These are phyloP conservation scores for Adansonia digitata DNA, from an alignment of 345 rosid genomes.

Conservation along the genomic window DNA sequence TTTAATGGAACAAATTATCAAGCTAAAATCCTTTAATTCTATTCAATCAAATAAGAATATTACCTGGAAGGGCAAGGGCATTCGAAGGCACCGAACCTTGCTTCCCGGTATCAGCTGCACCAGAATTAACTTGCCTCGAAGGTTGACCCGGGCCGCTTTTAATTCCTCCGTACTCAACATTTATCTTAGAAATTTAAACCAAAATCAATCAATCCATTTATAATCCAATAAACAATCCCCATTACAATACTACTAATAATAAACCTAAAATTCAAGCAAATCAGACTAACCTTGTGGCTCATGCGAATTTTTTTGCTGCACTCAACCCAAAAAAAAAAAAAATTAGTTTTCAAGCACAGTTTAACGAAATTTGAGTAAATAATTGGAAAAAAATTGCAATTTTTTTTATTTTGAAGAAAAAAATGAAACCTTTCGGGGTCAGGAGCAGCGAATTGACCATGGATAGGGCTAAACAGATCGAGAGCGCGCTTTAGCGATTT, in stretches of 20 bases:
- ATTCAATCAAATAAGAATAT: not conserved
- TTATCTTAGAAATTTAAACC: constrained; percentile 6
- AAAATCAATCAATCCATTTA: not conserved
- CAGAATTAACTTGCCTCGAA: constrained; percentile 31
- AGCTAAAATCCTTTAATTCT: not conserved
- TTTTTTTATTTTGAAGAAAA: not conserved
- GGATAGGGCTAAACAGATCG: constrained; percentile 79
- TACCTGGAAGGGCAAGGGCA: constrained; percentile 78
- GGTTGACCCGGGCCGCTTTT: constrained; percentile 34
- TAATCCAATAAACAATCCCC: not conserved
- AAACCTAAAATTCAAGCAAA: not conserved
- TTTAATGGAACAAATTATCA: not conserved
- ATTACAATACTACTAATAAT: not conserved
- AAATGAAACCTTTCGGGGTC: constrained; percentile 67
- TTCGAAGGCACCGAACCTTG: constrained; percentile 43
- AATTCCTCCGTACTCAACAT: not conserved
- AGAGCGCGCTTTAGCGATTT: constrained; percentile 82
- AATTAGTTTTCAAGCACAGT: not conserved
- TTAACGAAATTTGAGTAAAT: not conserved
- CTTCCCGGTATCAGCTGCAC: constrained; percentile 18
- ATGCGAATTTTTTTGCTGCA: constrained; percentile 81
- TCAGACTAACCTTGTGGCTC: constrained; percentile 71
- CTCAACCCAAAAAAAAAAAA: not conserved
- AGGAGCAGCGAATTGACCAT: constrained; percentile 73
- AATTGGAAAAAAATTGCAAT: not conserved